Base-by-base conservation (phyloP, 2,329 filamentous ascomycete species). In the Sarocladium kiliense region DNA sequence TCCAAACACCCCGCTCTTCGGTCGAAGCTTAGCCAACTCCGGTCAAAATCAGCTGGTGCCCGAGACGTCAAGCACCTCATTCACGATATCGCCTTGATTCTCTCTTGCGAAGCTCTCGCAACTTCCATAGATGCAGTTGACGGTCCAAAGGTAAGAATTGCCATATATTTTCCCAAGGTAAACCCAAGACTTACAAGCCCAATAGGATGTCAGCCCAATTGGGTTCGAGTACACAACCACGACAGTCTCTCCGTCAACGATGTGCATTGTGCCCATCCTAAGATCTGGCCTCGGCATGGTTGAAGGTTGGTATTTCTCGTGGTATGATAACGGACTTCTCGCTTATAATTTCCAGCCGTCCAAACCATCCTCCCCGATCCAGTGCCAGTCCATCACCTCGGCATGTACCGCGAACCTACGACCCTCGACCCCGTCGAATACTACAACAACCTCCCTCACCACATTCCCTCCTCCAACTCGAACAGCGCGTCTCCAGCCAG, bases 391-490 rank as follows among this genome's bases (percentile, higher is more conserved):
- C 91, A 97, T 75, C 93, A 97, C 70, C 87, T 97, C 7, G 93
- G 94, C 61, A 87, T 97, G 66, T 97, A 93, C 79, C 90, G 92
- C 66, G 92, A 97, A 69, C 90, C 88, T 58, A 84, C 84, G 56
- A 93, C 89, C 44, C 85, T 97, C 56, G 85, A 91, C 65, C 91
- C 92, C 2, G 92, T 97, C 57, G 92, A 96, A 74, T 96, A 97
- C 81, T 97, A 97, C 81, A 97, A 97, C 78, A 96, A 96, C 72
- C 85, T 97, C 19, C 91, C 91, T 34, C 87, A 89, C 72, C 87
- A 90, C 73, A 68, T 77, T 37, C 66, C 76, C 63, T 55, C 67
- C 51, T 61, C 71, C 27, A 19, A 36, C n/a, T 36, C 49, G 10
- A 25, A 18, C 34, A 58, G 65, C 44, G 61, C 68, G 37, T 67